These are phyloP conservation scores for Cordyceps farinosa DNA, from an alignment of 2,329 filamentous ascomycete species.

Conservation along the genomic window DNA sequence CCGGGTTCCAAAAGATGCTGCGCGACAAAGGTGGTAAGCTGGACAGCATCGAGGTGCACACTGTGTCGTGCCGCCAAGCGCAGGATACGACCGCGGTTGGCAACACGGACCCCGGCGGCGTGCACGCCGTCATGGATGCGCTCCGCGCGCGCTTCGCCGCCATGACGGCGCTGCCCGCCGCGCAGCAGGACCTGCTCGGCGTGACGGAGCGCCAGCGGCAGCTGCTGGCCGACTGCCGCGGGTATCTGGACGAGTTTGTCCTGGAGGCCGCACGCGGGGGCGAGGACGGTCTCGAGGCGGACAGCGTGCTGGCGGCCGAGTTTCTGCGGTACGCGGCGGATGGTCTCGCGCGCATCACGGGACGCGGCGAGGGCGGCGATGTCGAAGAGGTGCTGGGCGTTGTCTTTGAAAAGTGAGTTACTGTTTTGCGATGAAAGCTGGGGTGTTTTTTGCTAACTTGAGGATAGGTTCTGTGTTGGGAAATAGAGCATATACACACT, in stretches of 20 bases:
- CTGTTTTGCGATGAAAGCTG: neutral
- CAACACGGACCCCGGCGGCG: slow-evolving; percentile 54
- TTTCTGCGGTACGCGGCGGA: slow-evolving; percentile 77
- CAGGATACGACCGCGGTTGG: slow-evolving; percentile 26
- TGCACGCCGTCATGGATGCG: slow-evolving; percentile 64
- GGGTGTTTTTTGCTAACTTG: slow-evolving; percentile 3
- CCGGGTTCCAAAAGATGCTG: slow-evolving; percentile 34
- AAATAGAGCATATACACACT: slow-evolving; percentile 33
- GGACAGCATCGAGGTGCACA: slow-evolving; percentile 34
- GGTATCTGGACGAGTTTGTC: slow-evolving; percentile 71
- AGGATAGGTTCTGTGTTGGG: slow-evolving; percentile 52
- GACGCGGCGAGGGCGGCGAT: slow-evolving; percentile 77
- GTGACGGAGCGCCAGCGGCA: slow-evolving; percentile 87
- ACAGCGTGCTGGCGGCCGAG: slow-evolving; percentile 89
- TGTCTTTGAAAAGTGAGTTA: slow-evolving; percentile 89
- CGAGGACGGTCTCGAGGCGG: slow-evolving; percentile 50
- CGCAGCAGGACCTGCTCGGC: slow-evolving; percentile 80
- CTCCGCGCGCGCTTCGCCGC: slow-evolving; percentile 65
- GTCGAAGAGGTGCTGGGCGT: slow-evolving; percentile 95
- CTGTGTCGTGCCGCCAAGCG: slow-evolving; percentile 70
- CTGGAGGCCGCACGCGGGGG: slow-evolving; percentile 41
- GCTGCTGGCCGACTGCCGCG: slow-evolving; percentile 70
- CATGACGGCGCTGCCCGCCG: slow-evolving; percentile 67
- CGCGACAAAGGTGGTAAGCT: slow-evolving; percentile 24
- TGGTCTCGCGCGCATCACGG: slow-evolving; percentile 81